phyloP scores from a whole-genome alignment of 306 rosid genomes.

The Trifolium fragiferum region DNA sequence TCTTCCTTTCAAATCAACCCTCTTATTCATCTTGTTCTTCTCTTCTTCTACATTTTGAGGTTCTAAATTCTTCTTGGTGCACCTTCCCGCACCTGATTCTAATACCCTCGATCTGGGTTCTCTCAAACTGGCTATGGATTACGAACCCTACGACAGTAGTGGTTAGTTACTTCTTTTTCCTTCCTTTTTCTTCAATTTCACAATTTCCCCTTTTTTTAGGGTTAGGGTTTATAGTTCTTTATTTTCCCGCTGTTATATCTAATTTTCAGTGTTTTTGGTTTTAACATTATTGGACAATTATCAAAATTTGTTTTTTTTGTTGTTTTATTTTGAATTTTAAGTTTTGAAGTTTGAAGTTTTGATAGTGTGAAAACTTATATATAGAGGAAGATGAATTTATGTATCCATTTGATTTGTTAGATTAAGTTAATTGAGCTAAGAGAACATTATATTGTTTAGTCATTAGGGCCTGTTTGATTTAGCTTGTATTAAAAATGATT shows the following conservation, averaged over 20 bases:
- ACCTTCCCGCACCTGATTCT: conserved; percentile 29
- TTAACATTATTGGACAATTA: neutral
- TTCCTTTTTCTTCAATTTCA: neutral
- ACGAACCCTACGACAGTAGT: conserved; percentile 95
- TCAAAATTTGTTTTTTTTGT: neutral
- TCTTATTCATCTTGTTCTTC: neutral
- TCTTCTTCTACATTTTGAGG: neutral
- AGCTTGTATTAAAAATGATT: no score
- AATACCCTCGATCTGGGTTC: conserved; percentile 21
- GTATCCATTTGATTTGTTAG: neutral
- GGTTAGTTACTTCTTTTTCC: conserved; percentile 54
- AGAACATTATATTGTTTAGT: neutral
- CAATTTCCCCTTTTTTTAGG: conserved; percentile 2
- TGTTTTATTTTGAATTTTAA: neutral
- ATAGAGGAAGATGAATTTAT: neutral
- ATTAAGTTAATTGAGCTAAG: conserved; percentile 2
- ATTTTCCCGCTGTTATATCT: neutral
- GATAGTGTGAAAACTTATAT: neutral
- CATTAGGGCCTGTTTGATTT: no score
- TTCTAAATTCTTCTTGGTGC: conserved; percentile 14
- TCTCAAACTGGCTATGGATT: conserved; percentile 85
- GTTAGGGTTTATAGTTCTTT: conserved; percentile 38
- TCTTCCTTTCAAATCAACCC: neutral
- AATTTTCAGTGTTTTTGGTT: neutral
- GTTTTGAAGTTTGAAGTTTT: conserved; percentile 3